Conservation (phyloP, 305 asterid genomes). For the Fraxinus greggii region DNA sequence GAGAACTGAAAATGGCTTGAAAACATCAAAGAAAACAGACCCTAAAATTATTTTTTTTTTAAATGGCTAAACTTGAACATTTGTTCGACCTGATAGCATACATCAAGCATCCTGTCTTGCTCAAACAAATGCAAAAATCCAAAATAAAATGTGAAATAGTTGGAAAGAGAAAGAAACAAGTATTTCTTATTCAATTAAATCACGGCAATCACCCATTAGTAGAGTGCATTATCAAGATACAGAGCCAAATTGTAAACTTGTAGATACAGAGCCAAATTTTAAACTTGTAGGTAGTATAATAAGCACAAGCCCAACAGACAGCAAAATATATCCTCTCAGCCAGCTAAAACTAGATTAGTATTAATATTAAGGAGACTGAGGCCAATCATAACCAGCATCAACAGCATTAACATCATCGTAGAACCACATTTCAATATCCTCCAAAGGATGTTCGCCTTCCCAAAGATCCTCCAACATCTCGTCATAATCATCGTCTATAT, state of each 20-base stretch:
- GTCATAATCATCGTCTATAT: conserved; percentile 37
- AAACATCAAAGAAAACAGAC: too few relatives aligned
- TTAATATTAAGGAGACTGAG: conserved; percentile 57
- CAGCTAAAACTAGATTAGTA: neutral
- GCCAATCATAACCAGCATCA: conserved; percentile 76
- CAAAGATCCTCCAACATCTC: conserved; percentile 39
- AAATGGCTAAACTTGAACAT: neutral
- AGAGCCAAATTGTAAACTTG: conserved; percentile 18
- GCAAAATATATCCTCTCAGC: neutral
- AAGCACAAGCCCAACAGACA: conserved; percentile 6
- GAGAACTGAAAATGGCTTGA: too few relatives aligned
- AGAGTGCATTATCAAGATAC: conserved; percentile 24
- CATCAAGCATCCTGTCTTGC: neutral
- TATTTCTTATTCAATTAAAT: conserved; percentile 19
- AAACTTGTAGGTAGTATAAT: conserved; percentile 12
- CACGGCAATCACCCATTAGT: conserved; percentile 5
- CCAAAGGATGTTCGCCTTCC: conserved; percentile 52
- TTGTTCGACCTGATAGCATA: neutral
- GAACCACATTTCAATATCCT: conserved; percentile 64
- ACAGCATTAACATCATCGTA: conserved; percentile 57
- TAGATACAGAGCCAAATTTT: conserved; percentile 22
- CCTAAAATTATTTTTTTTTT: too few relatives aligned
- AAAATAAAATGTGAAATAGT: neutral
- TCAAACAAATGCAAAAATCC: neutral
- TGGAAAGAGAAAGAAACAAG: neutral